Percentiles rank a stretch among this genome's conserved stretches.
These are phyloP conservation scores for Pichia gijzeniarum DNA, from an alignment of 805 yeast species.

Conservation along the genomic window DNA sequence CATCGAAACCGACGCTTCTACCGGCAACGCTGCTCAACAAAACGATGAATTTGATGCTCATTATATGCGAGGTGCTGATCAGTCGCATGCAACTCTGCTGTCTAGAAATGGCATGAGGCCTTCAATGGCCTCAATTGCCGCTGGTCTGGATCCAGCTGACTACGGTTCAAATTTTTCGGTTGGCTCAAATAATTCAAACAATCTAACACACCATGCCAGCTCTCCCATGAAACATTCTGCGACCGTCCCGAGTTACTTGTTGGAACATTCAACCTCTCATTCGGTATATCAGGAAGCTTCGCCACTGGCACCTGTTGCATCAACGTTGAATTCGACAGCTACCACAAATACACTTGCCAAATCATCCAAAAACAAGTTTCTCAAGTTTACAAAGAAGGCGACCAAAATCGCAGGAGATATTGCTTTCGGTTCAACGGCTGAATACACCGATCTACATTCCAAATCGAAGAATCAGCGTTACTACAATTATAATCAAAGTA, in stretches of 20 bases:
- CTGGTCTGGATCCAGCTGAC: too few species aligned
- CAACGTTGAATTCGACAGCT: background rate
- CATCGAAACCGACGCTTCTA: too few species aligned
- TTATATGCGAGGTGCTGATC: background rate
- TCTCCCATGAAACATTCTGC: too few species aligned
- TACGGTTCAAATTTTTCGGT: background rate
- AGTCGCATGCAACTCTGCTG: background rate
- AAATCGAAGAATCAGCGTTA: too few species aligned
- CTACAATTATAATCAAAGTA: background rate
- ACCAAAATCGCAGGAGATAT: conserved; percentile 27
- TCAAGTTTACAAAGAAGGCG: conserved; percentile 24
- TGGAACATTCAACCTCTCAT: too few species aligned
- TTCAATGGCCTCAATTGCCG: background rate
- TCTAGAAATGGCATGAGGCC: background rate
- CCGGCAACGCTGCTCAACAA: too few species aligned
- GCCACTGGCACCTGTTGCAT: background rate
- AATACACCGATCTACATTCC: too few species aligned
- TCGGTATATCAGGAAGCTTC: too few species aligned
- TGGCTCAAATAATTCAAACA: background rate
- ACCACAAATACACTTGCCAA: background rate
- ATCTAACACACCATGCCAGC: too few species aligned
- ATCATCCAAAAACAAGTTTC: conserved; percentile 9
- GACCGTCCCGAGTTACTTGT: too few species aligned
- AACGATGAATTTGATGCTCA: too few species aligned
- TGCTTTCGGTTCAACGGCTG: conserved; percentile 29